Base-by-base conservation (phyloP, 2,329 filamentous ascomycete species). In the Aspergillus eucalypticola region DNA sequence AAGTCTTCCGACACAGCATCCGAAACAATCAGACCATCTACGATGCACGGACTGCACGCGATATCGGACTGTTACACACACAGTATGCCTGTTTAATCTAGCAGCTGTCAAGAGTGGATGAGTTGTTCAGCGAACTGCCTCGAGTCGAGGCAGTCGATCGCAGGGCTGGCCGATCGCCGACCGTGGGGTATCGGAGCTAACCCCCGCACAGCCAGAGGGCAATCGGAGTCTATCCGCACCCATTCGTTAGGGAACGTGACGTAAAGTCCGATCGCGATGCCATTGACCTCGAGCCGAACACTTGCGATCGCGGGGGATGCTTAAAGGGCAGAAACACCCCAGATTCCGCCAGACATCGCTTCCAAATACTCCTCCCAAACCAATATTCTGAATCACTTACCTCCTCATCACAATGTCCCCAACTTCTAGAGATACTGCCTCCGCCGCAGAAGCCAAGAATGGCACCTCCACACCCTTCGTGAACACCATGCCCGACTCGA, bases 401-500 rank as follows among this genome's bases (percentile, higher is more conserved):
- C 32, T 13, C 32, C 32, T 35, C 32, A 13, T 13, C 23, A 38
- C 2, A 8, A 58, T 52, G 56, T 27, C 53, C 3, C 39, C 39
- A 8, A 15, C 39, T 7, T 21, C 53, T 1, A 54, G n/a, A 19
- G 5, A 27, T 13, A 23, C 41, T 5, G 6, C 23, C 17, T 11
- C 52, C 17, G n/a, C n/a, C 38, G n/a, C 17, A 2, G 52, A 25
- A n/a, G 19, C 52, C n/a, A 44, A 41, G n/a, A 21, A 35, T n/a
- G 29, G 21, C 17, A 3, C 6, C 1, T 42, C 60, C 13, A 11
- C 60, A 11, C 53, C 53, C 2, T 76, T 75, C 29, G 68, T 81
- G 17, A 73, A 71, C 59, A 81, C 79, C 2, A 67, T 46, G 64
- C 80, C 80, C 0, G 68, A 71, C n/a, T 68, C 76, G n/a, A 71